Conservation (phyloP, 768 basidiomycete genomes). For the Suillus subaureus region DNA sequence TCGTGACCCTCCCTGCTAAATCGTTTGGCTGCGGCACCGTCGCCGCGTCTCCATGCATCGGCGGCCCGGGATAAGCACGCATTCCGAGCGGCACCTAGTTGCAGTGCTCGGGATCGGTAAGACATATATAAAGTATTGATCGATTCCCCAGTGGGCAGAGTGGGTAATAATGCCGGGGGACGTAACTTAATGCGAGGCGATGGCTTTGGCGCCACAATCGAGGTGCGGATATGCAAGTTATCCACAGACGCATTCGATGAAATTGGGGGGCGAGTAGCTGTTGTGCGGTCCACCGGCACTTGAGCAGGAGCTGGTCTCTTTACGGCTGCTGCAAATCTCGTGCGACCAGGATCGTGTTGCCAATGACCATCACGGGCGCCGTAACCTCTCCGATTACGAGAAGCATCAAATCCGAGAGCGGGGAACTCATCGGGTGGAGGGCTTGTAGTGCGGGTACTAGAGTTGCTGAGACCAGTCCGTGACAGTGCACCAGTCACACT, state of each 20-base stretch:
- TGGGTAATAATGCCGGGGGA: conserved; percentile 82
- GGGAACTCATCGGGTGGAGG: conserved; percentile 68
- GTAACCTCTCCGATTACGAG: conserved; percentile 45
- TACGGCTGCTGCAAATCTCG: conserved; percentile 87
- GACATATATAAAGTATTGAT: conserved; percentile 84
- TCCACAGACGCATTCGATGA: conserved; percentile 54
- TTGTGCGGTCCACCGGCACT: conserved; percentile 37
- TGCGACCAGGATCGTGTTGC: conserved; percentile 82
- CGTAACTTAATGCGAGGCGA: conserved; percentile 87
- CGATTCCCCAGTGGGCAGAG: conserved; percentile 81
- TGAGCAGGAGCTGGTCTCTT: conserved; percentile 58
- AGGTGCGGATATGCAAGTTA: conserved; percentile 61
- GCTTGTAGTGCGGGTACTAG: conserved; percentile 36
- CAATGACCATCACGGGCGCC: conserved; percentile 38
- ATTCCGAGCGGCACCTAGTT: conserved; percentile 92
- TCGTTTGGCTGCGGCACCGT: conserved; percentile 93
- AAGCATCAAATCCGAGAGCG: conserved; percentile 53
- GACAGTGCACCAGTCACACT: conserved; percentile 68
- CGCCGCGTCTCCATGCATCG: conserved; percentile 93
- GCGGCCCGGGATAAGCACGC: conserved; percentile 94
- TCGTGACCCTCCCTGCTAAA: conserved; percentile 95
- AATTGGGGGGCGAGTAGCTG: conserved; percentile 56
- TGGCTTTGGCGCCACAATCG: conserved; percentile 76
- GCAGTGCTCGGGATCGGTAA: conserved; percentile 85
- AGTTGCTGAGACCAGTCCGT: conserved; percentile 55